Conservation (phyloP, 305 asterid genomes). For the Solanum hybrid region DNA sequence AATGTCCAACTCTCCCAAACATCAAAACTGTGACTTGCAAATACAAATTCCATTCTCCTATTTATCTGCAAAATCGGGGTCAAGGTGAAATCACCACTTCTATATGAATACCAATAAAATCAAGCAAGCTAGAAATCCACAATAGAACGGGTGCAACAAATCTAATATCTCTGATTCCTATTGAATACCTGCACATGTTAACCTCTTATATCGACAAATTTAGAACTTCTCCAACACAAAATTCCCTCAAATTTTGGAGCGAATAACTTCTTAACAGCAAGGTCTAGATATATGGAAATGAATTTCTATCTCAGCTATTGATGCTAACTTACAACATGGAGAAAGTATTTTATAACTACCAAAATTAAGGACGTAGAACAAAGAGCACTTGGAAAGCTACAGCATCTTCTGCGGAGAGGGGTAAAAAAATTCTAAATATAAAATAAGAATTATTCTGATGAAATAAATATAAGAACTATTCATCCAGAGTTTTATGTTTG, state of each 20-base stretch:
- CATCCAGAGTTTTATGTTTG: background rate
- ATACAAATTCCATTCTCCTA: conserved; percentile 96
- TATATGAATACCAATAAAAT: background rate
- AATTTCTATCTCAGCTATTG: background rate
- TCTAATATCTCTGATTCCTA: background rate
- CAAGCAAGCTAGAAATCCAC: background rate
- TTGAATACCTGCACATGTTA: background rate
- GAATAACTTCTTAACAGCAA: background rate
- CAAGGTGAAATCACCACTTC: background rate
- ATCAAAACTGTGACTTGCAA: conserved; percentile 94
- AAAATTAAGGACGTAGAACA: background rate
- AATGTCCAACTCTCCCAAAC: conserved; percentile 97
- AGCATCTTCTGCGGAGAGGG: background rate
- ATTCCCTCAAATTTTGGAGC: background rate
- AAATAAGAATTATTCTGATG: background rate
- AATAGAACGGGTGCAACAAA: background rate
- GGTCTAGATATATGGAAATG: background rate
- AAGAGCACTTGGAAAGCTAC: background rate
- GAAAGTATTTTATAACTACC: background rate
- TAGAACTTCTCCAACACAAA: background rate
- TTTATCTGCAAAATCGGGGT: conserved; percentile 53
- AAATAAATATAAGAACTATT: background rate
- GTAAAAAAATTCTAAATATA: background rate
- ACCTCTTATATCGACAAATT: background rate
- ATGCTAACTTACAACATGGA: background rate